Evolutionary conservation across 169 alveolate genomes (phyloP).

Genomic region (Cryptosporidium baileyi): DNA sequence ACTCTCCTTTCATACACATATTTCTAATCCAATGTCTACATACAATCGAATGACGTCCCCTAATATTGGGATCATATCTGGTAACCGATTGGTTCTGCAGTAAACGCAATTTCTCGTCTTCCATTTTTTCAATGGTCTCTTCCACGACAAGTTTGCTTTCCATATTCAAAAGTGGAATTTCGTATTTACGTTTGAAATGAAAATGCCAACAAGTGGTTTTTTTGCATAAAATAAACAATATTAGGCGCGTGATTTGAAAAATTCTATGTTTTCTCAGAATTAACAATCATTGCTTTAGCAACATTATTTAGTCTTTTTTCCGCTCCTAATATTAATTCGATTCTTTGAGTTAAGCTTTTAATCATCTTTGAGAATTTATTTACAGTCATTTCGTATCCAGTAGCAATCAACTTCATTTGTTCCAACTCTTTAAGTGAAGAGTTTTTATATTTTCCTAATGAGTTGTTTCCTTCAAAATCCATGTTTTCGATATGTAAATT

Average conservation of each 20-base stretch:
- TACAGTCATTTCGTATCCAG: slow-evolving; percentile 16
- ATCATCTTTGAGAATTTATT: slow-evolving; percentile 14
- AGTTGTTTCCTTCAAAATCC: neutral
- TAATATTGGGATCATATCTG: slow-evolving; percentile 58
- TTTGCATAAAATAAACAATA: neutral
- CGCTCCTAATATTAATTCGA: slow-evolving; percentile 24
- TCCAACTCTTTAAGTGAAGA: neutral
- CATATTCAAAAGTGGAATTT: neutral
- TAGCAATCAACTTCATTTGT: slow-evolving; percentile 13
- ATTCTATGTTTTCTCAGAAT: neutral
- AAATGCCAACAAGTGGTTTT: neutral
- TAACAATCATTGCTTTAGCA: slow-evolving; percentile 35
- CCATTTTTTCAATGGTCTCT: slow-evolving; percentile 28
- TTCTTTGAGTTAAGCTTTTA: slow-evolving; percentile 23
- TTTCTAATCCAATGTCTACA: slow-evolving; percentile 92
- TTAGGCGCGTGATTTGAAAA: neutral
- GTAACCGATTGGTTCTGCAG: slow-evolving; percentile 46
- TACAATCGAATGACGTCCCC: slow-evolving; percentile 89
- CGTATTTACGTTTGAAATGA: neutral
- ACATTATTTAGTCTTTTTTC: slow-evolving; percentile 47
- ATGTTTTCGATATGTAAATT: neutral
- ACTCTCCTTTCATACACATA: slow-evolving; percentile 91
- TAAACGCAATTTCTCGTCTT: slow-evolving; percentile 35
- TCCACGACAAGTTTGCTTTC: neutral
- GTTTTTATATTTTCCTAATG: neutral